phyloP scores from a whole-genome alignment of 306 rosid species.

The Lupinus albus region DNA sequence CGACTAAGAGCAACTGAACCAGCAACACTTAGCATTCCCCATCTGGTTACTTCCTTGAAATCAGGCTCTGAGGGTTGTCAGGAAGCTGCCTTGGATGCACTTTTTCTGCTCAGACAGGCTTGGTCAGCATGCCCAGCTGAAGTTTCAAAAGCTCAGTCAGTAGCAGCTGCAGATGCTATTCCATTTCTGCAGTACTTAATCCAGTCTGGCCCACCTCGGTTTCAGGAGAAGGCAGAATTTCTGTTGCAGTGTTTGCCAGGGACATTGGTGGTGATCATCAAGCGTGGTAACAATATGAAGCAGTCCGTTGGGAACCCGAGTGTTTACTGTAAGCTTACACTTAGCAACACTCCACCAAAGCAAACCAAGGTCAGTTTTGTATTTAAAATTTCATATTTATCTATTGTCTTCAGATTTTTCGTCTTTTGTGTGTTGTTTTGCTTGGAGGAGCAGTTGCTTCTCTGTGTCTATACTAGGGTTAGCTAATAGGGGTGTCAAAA shows the following conservation, averaged over 20 bases:
- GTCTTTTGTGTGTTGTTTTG: not conserved
- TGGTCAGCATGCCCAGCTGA: constrained; percentile 99
- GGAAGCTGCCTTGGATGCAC: constrained; percentile 95
- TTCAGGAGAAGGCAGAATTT: constrained; percentile 96
- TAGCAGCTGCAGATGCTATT: constrained; percentile 97
- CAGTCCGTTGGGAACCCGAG: constrained; percentile 99
- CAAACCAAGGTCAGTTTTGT: constrained; percentile 66
- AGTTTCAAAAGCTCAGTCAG: constrained; percentile 93
- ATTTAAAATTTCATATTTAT: constrained; percentile 2
- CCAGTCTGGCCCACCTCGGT: constrained; percentile 98
- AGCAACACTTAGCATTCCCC: constrained; percentile 97
- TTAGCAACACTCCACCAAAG: constrained; percentile 82
- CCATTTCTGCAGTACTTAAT: constrained; percentile 91
- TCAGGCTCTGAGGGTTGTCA: constrained; percentile 96
- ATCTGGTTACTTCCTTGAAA: constrained; percentile 89
- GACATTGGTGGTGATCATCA: constrained; percentile 83
- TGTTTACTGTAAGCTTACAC: constrained; percentile 90
- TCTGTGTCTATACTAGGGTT: not conserved
- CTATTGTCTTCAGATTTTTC: not conserved
- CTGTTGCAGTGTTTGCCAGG: constrained; percentile 97
- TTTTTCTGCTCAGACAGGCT: constrained; percentile 96
- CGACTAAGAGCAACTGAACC: constrained; percentile 99
- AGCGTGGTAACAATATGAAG: constrained; percentile 93
- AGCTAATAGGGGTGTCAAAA: constrained; percentile 12
- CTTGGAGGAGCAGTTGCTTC: not conserved